Base-by-base conservation (phyloP, 1,139 yeast species). In the Candida tropicalis region DNA sequence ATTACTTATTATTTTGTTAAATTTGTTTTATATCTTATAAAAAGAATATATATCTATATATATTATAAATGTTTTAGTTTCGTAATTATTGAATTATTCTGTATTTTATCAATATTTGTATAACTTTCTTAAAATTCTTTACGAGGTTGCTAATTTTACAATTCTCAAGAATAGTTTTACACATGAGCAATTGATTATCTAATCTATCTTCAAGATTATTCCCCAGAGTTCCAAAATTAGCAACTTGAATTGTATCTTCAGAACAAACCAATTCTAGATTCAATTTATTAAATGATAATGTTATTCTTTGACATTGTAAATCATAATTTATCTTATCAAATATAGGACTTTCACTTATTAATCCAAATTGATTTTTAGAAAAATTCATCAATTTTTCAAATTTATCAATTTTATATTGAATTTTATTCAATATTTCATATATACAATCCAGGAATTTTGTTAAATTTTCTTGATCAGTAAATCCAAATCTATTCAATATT, bases 401-500 rank as follows among this genome's bases (percentile, higher is more conserved):
- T 40, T 59, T 60, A 41, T 68, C 73, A 43, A 60, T 65, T 41
- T 62, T 67, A 42, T 63, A 64, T 40, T 67, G 73, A 3, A 57
- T 65, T 23, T 67, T 60, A n/a, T 40, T 33, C 9, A 49, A 37
- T 5, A 18, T 26, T 10, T 20, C 11, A 20, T 45, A 42, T 13
- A 50, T 36, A 12, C 20, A 15, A 11, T 25, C 45, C 29, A 25
- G 41, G 43, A 46, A 47, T 7, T 25, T 26, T 4, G 12, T 4
- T 12, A 45, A 25, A 20, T 24, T 16, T 4, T 44, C 29, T 3
- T 17, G 25, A 9, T 26, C 33, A 2, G 25, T 22, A 12, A 5
- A n/a, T 9, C 16, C 24, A 17, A n/a, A 35, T 40, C 31, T 38
- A 28, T 35, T 38, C 24, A 37, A 23, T 3, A 22, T 4, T 15